Evolutionary conservation across 1,139 yeast species (phyloP).

Genomic region (Yamadazyma triangularis): DNA sequence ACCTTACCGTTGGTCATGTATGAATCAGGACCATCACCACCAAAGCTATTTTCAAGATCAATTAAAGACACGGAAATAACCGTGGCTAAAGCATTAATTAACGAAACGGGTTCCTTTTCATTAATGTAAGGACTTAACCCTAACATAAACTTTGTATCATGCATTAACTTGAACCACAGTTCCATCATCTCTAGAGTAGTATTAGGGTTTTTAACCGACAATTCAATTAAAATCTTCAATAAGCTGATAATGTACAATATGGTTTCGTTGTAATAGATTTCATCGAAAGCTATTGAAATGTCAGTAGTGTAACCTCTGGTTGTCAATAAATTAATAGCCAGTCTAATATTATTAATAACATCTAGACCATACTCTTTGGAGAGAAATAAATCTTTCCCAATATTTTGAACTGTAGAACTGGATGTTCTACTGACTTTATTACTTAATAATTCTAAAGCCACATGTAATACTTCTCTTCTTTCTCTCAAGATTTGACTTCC

Average conservation of each 20-base stretch:
- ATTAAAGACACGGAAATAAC: conserved; percentile 47
- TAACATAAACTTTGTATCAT: conserved; percentile 35
- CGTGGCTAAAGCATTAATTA: conserved; percentile 41
- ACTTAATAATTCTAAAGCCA: conserved; percentile 35
- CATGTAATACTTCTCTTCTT: conserved; percentile 38
- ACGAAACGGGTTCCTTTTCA: conserved; percentile 27
- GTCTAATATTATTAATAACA: conserved; percentile 16
- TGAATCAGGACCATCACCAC: conserved; percentile 19
- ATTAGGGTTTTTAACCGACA: conserved; percentile 30
- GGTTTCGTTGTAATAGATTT: conserved; percentile 29
- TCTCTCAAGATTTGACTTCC: conserved; percentile 39
- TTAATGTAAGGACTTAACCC: conserved; percentile 22
- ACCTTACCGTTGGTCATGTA: conserved; percentile 31
- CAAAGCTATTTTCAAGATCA: conserved; percentile 49
- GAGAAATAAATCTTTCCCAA: conserved; percentile 35
- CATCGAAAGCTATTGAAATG: conserved; percentile 16
- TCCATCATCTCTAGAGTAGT: conserved; percentile 26
- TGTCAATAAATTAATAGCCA: conserved; percentile 5
- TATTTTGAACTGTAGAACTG: conserved; percentile 29
- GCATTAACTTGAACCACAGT: conserved; percentile 58
- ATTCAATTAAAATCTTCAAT: conserved; percentile 42
- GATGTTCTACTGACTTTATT: conserved; percentile 27
- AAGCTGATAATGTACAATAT: conserved; percentile 34
- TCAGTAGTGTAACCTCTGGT: conserved; percentile 11
- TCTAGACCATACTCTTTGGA: conserved; percentile 20